Base-by-base conservation (phyloP, 2,329 filamentous ascomycete species). In the Alternaria alternata region DNA sequence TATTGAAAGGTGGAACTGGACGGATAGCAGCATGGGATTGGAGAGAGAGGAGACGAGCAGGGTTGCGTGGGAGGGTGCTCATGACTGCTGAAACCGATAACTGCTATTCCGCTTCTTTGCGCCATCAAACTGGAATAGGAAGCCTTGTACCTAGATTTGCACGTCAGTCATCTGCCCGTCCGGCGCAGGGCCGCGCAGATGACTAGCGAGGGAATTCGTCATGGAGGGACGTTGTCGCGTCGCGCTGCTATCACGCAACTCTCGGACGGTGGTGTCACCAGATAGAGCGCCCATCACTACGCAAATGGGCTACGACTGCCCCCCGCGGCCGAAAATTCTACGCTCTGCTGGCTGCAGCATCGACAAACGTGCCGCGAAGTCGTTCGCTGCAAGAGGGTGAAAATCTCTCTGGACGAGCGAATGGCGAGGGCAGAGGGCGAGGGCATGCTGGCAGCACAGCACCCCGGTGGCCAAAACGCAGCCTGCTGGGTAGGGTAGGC, bases 1-100 rank as follows among this genome's bases (percentile, higher is more conserved):
- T 66, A 57, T 49, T 42, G 39, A 48, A 7, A 51, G 39, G 20
- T 41, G 39, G 39, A 41, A 14, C 9, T 51, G 18, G 46, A 32
- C 36, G 28, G 56, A 39, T 16, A 24, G 56, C 32, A 47, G 62
- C 59, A 62, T 32, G 38, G 41, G 52, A 34, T 36, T 28, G 36
- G 34, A 32, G 51, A 32, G 42, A 38, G 57, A 20, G 39, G 36
- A 44, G 46, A 20, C 44, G 51, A 43, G 24, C 57, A 46, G 39
- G 48, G 36, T 47, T 42, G 41, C 14, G 43, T 32, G 48, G 34
- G 46, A 38, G 52, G 52, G n/a, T 42, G 42, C 51, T 53, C 73
- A 72, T 74, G 73, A 75, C 70, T 67, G 67, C 62, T 70, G 71
- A 72, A 70, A 74, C 69, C 66, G 66, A 73, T 68, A 66, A 64